Evolutionary conservation across 2,329 filamentous ascomycete species (phyloP).

Genomic region (Clarireedia homoeocarpa): DNA sequence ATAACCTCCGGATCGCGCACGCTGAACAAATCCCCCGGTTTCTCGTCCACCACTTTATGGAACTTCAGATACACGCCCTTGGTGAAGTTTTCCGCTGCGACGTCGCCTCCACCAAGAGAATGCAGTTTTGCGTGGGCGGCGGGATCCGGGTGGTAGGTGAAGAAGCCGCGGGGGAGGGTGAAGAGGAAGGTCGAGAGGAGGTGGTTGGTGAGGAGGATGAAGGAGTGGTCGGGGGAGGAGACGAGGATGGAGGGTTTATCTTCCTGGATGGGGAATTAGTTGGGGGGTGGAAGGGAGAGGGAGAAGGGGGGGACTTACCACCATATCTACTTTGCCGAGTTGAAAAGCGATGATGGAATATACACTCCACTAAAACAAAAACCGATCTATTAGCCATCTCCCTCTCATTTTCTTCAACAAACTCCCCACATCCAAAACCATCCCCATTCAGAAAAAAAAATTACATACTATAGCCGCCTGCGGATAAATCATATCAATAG

Average conservation of each 20-base stretch:
- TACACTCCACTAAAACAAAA: neutral
- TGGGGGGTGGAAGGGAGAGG: neutral
- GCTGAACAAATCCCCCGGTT: neutral
- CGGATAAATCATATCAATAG: neutral
- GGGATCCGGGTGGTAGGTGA: too few species aligned
- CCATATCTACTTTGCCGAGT: neutral
- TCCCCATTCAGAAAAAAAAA: neutral
- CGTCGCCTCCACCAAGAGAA: neutral
- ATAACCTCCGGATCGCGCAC: neutral
- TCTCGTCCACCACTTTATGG: neutral
- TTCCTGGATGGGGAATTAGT: neutral
- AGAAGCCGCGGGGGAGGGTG: neutral
- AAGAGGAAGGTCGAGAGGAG: neutral
- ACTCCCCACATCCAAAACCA: neutral
- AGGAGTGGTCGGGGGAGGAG: neutral
- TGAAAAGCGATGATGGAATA: neutral
- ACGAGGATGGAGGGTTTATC: neutral
- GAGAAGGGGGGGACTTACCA: neutral
- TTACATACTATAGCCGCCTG: neutral
- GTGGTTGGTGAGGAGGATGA: neutral
- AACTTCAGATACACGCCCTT: neutral
- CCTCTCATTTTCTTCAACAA: rapidly evolving
- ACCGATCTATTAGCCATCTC: neutral
- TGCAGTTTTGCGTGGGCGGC: too few species aligned
- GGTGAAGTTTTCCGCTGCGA: neutral